Percentiles rank a stretch among this genome's conserved stretches.
These are phyloP conservation scores for Colletotrichum brevisporum DNA, from an alignment of 2,329 filamentous ascomycete genomes.

Conservation along the genomic window DNA sequence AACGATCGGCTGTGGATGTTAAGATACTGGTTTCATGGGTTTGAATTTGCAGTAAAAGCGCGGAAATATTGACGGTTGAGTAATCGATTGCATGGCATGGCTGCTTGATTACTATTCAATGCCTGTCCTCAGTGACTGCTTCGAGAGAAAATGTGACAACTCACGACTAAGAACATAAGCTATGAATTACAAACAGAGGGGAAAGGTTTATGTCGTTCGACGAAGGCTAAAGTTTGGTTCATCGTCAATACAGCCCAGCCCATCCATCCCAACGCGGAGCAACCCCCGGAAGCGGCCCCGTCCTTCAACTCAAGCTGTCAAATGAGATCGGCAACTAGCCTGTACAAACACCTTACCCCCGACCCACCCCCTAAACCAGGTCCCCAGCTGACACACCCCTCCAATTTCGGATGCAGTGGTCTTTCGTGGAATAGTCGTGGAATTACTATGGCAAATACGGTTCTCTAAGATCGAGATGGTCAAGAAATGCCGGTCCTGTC, in stretches of 20 bases:
- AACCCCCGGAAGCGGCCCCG: constrained; percentile 15
- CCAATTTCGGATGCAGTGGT: constrained; percentile 13
- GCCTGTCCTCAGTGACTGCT: too few species aligned
- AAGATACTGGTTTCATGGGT: background rate
- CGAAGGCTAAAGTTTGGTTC: too few species aligned
- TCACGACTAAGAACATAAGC: too few species aligned
- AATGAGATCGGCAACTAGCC: constrained; percentile 21
- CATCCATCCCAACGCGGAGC: background rate
- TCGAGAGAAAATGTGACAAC: too few species aligned
- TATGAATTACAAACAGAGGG: too few species aligned
- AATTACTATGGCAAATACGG: background rate
- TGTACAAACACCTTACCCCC: background rate
- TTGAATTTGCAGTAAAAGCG: background rate
- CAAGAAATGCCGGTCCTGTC: background rate
- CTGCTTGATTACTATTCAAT: too few species aligned
- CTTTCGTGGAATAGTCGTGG: background rate
- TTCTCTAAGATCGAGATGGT: background rate
- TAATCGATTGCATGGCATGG: too few species aligned
- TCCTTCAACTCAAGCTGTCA: background rate
- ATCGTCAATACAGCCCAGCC: background rate
- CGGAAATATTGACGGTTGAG: too few species aligned
- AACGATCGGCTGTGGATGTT: background rate
- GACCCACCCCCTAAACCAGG: constrained; percentile 10
- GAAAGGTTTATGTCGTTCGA: too few species aligned
- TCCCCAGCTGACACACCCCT: constrained; percentile 27